These are phyloP conservation scores for Benincasa hispida DNA, from an alignment of 306 rosid species.

Conservation along the genomic window DNA sequence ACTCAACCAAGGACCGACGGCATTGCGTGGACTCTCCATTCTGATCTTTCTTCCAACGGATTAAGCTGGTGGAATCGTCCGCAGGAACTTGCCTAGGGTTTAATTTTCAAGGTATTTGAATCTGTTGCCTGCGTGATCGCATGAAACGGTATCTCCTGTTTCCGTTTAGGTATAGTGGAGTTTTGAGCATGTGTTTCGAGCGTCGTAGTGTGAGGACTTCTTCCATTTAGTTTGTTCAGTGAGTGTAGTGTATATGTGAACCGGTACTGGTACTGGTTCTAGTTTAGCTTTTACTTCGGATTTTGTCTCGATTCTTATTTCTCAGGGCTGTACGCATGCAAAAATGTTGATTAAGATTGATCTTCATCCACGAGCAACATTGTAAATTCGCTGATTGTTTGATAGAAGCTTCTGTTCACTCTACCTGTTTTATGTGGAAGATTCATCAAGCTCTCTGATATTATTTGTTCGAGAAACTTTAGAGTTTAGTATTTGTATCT, in stretches of 20 bases:
- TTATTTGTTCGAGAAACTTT: not conserved
- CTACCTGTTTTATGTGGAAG: not conserved
- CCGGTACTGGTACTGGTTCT: not conserved
- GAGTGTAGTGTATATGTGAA: not conserved
- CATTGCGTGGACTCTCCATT: slow-evolving; percentile 1
- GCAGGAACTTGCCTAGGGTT: slow-evolving; percentile 2
- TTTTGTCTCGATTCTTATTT: not conserved
- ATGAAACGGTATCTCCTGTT: not conserved
- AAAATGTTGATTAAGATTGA: not conserved
- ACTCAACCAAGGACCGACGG: not conserved
- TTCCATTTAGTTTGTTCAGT: not conserved
- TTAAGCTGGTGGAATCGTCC: not conserved
- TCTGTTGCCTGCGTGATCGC: not conserved
- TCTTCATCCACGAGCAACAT: not conserved
- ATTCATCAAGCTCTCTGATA: not conserved
- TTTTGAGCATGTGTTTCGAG: not conserved
- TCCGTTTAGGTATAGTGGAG: not conserved
- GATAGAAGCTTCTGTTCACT: not conserved
- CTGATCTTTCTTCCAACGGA: not conserved
- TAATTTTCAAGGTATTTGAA: not conserved
- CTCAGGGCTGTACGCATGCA: not conserved
- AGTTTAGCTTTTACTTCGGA: not conserved
- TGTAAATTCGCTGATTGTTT: not conserved
- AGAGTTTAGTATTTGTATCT: not conserved
- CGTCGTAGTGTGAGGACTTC: not conserved